These are phyloP conservation scores for Candida cerambycidarum DNA, from an alignment of 805 yeast species.

Conservation along the genomic window DNA sequence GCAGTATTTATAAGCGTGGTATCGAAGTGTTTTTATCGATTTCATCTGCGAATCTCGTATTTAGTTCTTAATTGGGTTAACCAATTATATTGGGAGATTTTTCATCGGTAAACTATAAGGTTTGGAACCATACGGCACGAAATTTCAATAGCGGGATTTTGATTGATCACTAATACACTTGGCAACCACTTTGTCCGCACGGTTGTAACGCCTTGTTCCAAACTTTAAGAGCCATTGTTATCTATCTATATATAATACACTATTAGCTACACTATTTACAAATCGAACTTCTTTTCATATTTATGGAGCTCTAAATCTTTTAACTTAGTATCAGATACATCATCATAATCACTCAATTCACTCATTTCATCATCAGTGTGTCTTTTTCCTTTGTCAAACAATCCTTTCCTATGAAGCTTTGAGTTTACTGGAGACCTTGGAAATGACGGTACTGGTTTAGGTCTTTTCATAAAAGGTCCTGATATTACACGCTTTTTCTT, in stretches of 20 bases:
- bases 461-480: constrained; percentile 2
- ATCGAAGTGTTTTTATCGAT: constrained; percentile 2
- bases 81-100: neutral
- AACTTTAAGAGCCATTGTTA: too few relatives aligned
- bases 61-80: neutral
- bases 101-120: too few relatives aligned
- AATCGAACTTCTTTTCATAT: neutral
- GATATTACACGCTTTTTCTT: constrained; percentile 1
- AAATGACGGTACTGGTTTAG: neutral
- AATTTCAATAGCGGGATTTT: neutral
- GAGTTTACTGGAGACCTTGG: neutral
- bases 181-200: too few relatives aligned
- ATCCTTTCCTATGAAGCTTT: neutral
- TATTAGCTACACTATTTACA: neutral
- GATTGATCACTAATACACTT: too few relatives aligned
- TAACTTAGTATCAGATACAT: neutral
- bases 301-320: neutral
- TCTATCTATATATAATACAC: too few relatives aligned
- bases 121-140: neutral
- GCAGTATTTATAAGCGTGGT: neutral
- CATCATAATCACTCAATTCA: constrained; percentile 3
- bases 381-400: neutral
- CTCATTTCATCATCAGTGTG: neutral
- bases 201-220: too few relatives aligned
- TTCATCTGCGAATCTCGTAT: constrained; percentile 7